Conservation (phyloP, 345 rosid species). For the Chamaenerion angustifolium region DNA sequence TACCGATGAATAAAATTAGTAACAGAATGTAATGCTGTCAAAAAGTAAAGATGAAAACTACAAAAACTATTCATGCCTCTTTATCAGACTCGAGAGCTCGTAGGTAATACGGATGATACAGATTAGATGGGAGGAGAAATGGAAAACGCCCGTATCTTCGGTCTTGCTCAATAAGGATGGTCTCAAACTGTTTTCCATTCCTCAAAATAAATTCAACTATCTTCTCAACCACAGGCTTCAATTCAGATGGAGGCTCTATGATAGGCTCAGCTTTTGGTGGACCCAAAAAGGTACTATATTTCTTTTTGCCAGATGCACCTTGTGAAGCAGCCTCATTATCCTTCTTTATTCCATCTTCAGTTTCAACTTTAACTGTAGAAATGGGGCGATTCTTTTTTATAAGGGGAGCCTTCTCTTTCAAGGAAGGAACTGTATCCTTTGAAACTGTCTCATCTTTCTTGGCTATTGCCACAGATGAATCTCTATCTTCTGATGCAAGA, state of each 20-base stretch:
- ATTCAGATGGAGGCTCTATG: slow-evolving; percentile 75
- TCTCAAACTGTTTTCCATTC: slow-evolving; percentile 79
- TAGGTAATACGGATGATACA: slow-evolving; percentile 58
- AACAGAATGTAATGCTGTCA: neutral
- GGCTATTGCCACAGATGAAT: slow-evolving; percentile 13
- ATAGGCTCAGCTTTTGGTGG: slow-evolving; percentile 34
- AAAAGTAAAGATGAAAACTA: neutral
- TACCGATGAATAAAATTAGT: slow-evolving; percentile 4
- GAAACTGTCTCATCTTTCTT: slow-evolving; percentile 21
- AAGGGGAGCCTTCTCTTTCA: slow-evolving; percentile 30
- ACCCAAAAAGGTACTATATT: slow-evolving; percentile 17
- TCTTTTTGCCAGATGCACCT: slow-evolving; percentile 20
- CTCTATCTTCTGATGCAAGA: slow-evolving; percentile 24
- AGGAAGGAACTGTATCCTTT: slow-evolving; percentile 22
- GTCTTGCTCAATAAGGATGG: slow-evolving; percentile 77
- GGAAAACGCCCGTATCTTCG: slow-evolving; percentile 71
- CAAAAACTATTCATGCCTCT: slow-evolving; percentile 34
- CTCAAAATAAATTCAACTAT: slow-evolving; percentile 78
- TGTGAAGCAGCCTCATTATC: slow-evolving; percentile 17
- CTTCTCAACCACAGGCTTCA: slow-evolving; percentile 76
- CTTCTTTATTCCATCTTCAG: slow-evolving; percentile 24
- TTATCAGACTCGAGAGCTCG: slow-evolving; percentile 53
- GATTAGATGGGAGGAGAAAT: slow-evolving; percentile 57
- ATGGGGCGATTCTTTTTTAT: slow-evolving; percentile 41
- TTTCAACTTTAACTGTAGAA: slow-evolving; percentile 29